A percentile compares a stretch with the other conserved stretches of the same genome.
Evolutionary conservation across 1,284 basidiomycete genomes (phyloP).

Genomic region (Pseudozyma pruni): DNA sequence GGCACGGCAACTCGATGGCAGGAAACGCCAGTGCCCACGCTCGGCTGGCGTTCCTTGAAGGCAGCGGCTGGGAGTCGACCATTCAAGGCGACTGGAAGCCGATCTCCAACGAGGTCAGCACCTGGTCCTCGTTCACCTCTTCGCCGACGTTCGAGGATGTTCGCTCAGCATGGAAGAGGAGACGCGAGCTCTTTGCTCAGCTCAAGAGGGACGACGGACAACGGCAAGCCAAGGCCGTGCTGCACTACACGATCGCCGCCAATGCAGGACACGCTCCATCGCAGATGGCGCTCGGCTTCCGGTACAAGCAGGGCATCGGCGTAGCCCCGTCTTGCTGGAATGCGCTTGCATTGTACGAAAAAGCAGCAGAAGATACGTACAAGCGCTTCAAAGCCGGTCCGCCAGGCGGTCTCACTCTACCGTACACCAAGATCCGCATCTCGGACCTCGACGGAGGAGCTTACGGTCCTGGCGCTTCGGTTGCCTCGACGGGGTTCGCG

Average conservation of each 20-base stretch:
- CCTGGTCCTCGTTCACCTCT: conserved; percentile 23
- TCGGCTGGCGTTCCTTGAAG: conserved; percentile 61
- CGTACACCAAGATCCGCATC: conserved; percentile 81
- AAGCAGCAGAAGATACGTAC: conserved; percentile 71
- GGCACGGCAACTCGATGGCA: conserved; percentile 17
- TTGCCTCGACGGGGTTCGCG: conserved; percentile 76
- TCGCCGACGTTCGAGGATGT: conserved; percentile 30
- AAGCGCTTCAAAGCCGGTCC: conserved; percentile 82
- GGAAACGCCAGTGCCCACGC: conserved; percentile 65
- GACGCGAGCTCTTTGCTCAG: conserved; percentile 38
- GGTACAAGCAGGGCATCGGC: conserved; percentile 95
- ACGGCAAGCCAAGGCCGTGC: conserved; percentile 74
- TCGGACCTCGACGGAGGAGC: conserved; percentile 90
- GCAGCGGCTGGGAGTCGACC: conserved; percentile 53
- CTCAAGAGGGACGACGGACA: conserved; percentile 49
- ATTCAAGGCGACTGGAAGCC: conserved; percentile 47
- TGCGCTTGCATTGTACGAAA: conserved; percentile 59
- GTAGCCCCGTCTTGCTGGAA: conserved; percentile 74
- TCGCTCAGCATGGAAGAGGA: conserved; percentile 37
- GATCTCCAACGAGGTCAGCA: conserved; percentile 16
- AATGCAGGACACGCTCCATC: conserved; percentile 85
- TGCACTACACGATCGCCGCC: conserved; percentile 93
- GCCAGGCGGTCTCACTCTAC: conserved; percentile 87
- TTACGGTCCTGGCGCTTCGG: conserved; percentile 91
- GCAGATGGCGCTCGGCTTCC: conserved; percentile 90